A percentile compares a stretch with the other conserved stretches of the same genome.
Conservation (phyloP, 1,284 basidiomycete species). For the Trametes sp. region DNA sequence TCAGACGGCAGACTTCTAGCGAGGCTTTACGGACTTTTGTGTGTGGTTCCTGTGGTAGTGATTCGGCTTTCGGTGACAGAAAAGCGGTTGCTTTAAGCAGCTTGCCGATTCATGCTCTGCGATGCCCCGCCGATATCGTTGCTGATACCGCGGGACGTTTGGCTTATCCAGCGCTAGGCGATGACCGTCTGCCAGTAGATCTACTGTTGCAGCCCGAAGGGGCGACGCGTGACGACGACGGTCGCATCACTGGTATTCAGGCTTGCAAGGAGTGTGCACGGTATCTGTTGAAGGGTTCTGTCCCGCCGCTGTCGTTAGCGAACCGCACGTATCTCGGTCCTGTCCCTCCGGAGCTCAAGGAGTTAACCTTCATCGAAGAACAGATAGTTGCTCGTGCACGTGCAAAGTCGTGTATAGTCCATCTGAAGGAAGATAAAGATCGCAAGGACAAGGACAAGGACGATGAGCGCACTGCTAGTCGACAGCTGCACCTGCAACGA, state of each 20-base stretch:
- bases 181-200: neutral
- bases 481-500: no score
- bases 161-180: neutral
- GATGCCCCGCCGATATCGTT: neutral
- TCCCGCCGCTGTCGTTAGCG: neutral
- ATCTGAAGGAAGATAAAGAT: neutral
- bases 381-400: neutral
- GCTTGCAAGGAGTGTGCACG: neutral
- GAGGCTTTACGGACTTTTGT: neutral
- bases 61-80: neutral
- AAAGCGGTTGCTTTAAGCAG: neutral
- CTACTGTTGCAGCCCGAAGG: neutral
- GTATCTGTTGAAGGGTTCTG: neutral
- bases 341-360: neutral
- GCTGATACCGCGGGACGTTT: neutral
- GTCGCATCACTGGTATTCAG: neutral
- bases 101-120: neutral
- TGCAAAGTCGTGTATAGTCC: neutral
- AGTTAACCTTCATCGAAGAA: neutral
- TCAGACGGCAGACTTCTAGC: neutral
- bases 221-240: neutral
- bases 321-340: neutral
- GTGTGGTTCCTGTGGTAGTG: neutral
- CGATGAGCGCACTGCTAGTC: neutral
- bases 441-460: neutral